A percentile compares a stretch with the other conserved stretches of the same genome.
Conservation (phyloP, 1,284 basidiomycete genomes). For the Cutaneotrichosporon cyanovorans region DNA sequence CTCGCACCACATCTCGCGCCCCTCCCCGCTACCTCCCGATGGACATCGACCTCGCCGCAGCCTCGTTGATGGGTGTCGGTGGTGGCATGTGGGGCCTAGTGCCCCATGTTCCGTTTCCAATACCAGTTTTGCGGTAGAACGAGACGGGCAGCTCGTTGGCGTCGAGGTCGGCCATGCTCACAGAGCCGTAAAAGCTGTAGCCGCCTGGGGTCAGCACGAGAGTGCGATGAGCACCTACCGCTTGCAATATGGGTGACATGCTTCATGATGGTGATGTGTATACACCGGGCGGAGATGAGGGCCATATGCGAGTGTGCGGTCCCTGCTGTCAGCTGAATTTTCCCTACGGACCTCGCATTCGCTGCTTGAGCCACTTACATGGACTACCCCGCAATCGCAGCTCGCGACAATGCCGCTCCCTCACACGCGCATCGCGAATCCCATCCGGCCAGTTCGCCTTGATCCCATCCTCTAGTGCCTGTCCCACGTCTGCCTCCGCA, state of each 20-base stretch:
- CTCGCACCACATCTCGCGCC: too few relatives aligned
- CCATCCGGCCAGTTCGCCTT: slow-evolving; percentile 37
- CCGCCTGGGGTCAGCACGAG: slow-evolving; percentile 4
- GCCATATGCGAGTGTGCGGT: slow-evolving; percentile 23
- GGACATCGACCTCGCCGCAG: slow-evolving; percentile 4
- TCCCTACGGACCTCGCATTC: background rate
- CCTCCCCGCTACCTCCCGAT: too few relatives aligned
- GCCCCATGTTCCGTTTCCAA: slow-evolving; percentile 3
- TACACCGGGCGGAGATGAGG: slow-evolving; percentile 37
- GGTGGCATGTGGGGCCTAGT: background rate
- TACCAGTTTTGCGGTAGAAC: slow-evolving; percentile 26
- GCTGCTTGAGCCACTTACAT: slow-evolving; percentile 23
- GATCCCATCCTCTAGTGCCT: slow-evolving; percentile 39
- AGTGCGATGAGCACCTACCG: background rate
- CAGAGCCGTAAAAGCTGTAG: slow-evolving; percentile 35
- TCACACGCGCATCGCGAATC: slow-evolving; percentile 35
- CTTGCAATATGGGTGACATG: slow-evolving; percentile 21
- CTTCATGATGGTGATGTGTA: slow-evolving; percentile 40
- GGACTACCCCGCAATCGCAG: slow-evolving; percentile 33
- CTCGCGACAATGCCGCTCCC: slow-evolving; percentile 41
- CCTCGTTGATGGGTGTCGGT: slow-evolving; percentile 5
- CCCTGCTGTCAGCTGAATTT: slow-evolving; percentile 5
- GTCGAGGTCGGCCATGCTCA: slow-evolving; percentile 38
- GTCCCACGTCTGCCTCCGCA: slow-evolving; percentile 39
- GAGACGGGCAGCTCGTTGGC: slow-evolving; percentile 38